Evolutionary conservation across 352 stramenopile genomes (phyloP), one percentile per base, ranked within the genome.

Genomic region (Blastocystis sp.): DNA sequence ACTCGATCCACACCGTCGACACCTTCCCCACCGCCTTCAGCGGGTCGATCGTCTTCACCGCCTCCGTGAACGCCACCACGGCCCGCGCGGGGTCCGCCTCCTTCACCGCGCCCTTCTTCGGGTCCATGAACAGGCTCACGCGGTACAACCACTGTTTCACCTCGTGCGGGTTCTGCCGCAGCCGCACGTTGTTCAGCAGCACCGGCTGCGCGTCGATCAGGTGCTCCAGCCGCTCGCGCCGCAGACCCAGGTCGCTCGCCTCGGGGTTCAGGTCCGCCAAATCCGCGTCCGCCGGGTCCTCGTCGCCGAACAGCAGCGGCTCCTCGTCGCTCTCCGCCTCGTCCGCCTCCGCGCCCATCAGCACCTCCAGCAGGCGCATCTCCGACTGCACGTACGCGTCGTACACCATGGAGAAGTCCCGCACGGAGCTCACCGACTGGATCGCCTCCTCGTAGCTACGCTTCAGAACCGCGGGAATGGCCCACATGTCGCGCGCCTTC

Each of bases 371-470:
- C 89, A 99, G 94, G 28, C 93, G 94, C 91, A 99, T 96, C 91
- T 99, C 95, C 91, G 98, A 98, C 91, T 98, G 94, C 28, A 97
- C 92, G 90, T 99, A 99, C 1, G 96, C 95, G 90, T 99, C 97
- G 81, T 98, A 99, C 40, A 99, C 94, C 90, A 98, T 94, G 88
- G 94, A 98, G 89, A 99, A 99, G 92, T 99, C 97, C 10, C 96
- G 94, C 9, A 97, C 94, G 28, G 92, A 93, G 17, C 91, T 90
- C 54, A 96, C 94, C 24, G 76, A 89, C 28, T 87, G 48, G 11
- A 91, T 28, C 1, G 42, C 89, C 38, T 90, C 89, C 69, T 91
- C 90, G 76, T 89, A 89, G 21, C 69, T 87, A 89, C 61, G 95
- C 92, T 0, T 92, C 66, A 94, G 63, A 14, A 94, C 92, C 0